Percentiles rank a stretch among this genome's conserved stretches.
These are phyloP conservation scores for Malus fusca DNA, from an alignment of 306 rosid species.

Conservation along the genomic window DNA sequence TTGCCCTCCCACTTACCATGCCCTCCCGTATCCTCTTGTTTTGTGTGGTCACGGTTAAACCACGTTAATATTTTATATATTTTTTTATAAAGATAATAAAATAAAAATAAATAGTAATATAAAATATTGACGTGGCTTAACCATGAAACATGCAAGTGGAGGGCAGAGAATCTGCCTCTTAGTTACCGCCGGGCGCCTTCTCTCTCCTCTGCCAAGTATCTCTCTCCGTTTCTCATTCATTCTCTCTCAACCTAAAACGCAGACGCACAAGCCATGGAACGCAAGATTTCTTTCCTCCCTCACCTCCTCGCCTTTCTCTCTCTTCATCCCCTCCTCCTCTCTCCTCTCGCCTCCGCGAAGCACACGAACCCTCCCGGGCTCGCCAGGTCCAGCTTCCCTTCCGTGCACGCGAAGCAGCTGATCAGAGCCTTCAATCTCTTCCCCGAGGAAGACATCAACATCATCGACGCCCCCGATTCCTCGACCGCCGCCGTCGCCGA, in stretches of 20 bases:
- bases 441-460: slow-evolving; percentile 53
- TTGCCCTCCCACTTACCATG: no score
- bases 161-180: no score
- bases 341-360: slow-evolving; percentile 25
- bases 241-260: not conserved
- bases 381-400: slow-evolving; percentile 30
- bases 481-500: not conserved
- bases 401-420: slow-evolving; percentile 44
- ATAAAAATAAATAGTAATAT: no score
- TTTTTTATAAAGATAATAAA: no score
- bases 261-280: slow-evolving; percentile 21
- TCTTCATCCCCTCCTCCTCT: not conserved
- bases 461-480: slow-evolving; percentile 22
- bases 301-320: not conserved
- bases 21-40: no score
- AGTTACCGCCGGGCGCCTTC: not conserved
- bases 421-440: slow-evolving; percentile 65
- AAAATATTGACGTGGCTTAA: no score
- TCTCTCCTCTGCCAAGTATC: no score
- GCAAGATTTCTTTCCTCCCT: slow-evolving; percentile 10
- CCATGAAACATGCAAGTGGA: no score
- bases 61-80: no score
- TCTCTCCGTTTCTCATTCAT: not conserved
- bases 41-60: no score
- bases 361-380: slow-evolving; percentile 10